A percentile compares a stretch with the other conserved stretches of the same genome.
These are phyloP conservation scores for Cryptococcus deneoformans DNA, from an alignment of 1,284 basidiomycete genomes.

Conservation along the genomic window DNA sequence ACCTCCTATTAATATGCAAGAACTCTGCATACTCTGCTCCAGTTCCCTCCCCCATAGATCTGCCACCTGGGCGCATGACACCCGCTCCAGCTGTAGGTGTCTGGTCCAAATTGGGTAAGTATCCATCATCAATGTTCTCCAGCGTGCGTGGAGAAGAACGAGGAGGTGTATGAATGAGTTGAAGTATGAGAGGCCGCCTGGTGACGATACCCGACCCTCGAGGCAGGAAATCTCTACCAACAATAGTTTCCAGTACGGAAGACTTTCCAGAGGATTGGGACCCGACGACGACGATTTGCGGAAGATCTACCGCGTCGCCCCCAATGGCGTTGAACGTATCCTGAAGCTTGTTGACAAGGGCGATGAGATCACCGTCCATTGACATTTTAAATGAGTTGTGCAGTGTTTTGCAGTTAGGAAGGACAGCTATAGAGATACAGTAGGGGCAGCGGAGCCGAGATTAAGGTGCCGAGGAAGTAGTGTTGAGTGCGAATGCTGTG, in stretches of 20 bases:
- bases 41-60: slow-evolving; percentile 32
- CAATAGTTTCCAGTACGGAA: slow-evolving; percentile 65
- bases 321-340: slow-evolving; percentile 54
- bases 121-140: slow-evolving; percentile 29
- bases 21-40: slow-evolving; percentile 92
- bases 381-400: slow-evolving; percentile 35
- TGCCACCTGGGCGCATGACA: slow-evolving; percentile 33
- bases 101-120: slow-evolving; percentile 36
- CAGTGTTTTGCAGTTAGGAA: not conserved
- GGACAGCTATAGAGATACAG: not conserved
- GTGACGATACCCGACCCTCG: slow-evolving; percentile 88
- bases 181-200: slow-evolving; percentile 87
- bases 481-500: not conserved
- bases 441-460: not conserved
- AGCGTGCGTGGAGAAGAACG: slow-evolving; percentile 12
- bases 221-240: slow-evolving; percentile 93
- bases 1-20: slow-evolving; percentile 91
- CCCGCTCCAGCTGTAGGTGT: slow-evolving; percentile 26
- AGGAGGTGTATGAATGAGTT: slow-evolving; percentile 82
- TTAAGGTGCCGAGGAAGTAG: not conserved
- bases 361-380: slow-evolving; percentile 93
- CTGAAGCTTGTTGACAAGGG: slow-evolving; percentile 93
- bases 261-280: slow-evolving; percentile 57
- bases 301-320: slow-evolving; percentile 57
- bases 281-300: slow-evolving; percentile 50